Evolutionary conservation across 2,329 filamentous ascomycete genomes (phyloP), one percentile per base, ranked within the genome.

Genomic region (Tympanopsis confertula): DNA sequence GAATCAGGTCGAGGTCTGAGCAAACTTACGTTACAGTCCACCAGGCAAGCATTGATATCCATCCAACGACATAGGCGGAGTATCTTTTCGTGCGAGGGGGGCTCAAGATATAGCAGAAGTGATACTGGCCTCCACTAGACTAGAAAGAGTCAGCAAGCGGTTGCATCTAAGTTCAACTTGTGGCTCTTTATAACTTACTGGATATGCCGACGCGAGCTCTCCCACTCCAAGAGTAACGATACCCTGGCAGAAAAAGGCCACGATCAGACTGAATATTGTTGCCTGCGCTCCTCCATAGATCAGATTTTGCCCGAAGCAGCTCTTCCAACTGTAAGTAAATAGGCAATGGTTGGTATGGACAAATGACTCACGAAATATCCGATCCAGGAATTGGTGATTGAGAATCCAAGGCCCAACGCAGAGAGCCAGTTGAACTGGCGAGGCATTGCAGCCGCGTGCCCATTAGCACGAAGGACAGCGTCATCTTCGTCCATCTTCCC

Each of bases 321-420:
- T 7, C 15, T n/a, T n/a, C n/a, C n/a, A n/a, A n/a, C n/a, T n/a
- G n/a, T n/a, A n/a, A n/a, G n/a, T n/a, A n/a, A n/a, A n/a, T n/a
- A n/a, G n/a, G n/a, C n/a, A n/a, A n/a, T n/a, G n/a, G n/a, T n/a
- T n/a, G n/a, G n/a, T n/a, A n/a, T n/a, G n/a, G n/a, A n/a, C n/a
- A n/a, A n/a, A n/a, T n/a, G n/a, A n/a, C n/a, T n/a, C n/a, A n/a
- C n/a, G n/a, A 15, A 10, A 12, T 51, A 54, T 4, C 47, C 53
- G 7, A 53, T 35, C 53, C 54, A 57, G 12, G 51, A 50, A 39
- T 55, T 57, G 2, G 51, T 54, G 20, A 54, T 49, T 18, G 39
- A 45, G 28, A 52, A 53, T 7, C 45, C 50, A 5, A 54, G 40
- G 4, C 48, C 44, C 12, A 53, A 20, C 4, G 45, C 44, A 1